Evolutionary conservation across 805 yeast species (phyloP), one percentile per base, ranked within the genome.

Genomic region (Candida manassasensis): DNA sequence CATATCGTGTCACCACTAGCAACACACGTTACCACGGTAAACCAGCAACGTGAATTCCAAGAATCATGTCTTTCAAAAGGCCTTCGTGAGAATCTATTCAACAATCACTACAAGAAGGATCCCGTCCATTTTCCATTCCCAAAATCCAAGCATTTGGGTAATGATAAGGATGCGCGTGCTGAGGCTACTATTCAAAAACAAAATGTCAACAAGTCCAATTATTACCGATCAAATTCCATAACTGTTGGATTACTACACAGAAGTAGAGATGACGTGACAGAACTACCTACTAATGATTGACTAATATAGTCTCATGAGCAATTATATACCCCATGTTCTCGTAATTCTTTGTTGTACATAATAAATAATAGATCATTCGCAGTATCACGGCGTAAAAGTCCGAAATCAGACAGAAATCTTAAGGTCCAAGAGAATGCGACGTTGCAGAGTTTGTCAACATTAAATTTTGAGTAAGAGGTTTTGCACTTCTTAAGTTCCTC

Each of bases 61-160:
- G 27, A 24, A 24, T 24, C 27, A 11, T 11, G 27, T n/a, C 8
- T 24, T 24, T 24, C 26, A 6, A 10, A 14, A 26, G 15, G 26
- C 6, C 12, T 37, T 13, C 26, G 41, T 8, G 44, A 48, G 11
- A 48, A 40, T 13, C 35, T 41, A 27, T 69, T 54, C 52, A 63
- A 61, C 27, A 73, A 72, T 40, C 78, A 73, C 42, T 71, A 71
- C 47, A 59, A 59, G 32, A 71, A 67, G 37, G 67, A 81, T 51
- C 67, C 64, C n/a, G 45, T 52, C 5, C 43, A 48, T 21, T 48
- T 50, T n/a, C 69, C 73, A 12, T 64, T 67, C 39, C 70, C 71
- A 2, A 50, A 55, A 24, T 62, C 71, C 1, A 44, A 55, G 18
- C 73, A 67, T 48, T 48, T 59, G 36, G 67, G 60, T 22, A 48